Evolutionary conservation across 2,329 filamentous ascomycete genomes (phyloP).

Genomic region (Sordariomycetes sp.): DNA sequence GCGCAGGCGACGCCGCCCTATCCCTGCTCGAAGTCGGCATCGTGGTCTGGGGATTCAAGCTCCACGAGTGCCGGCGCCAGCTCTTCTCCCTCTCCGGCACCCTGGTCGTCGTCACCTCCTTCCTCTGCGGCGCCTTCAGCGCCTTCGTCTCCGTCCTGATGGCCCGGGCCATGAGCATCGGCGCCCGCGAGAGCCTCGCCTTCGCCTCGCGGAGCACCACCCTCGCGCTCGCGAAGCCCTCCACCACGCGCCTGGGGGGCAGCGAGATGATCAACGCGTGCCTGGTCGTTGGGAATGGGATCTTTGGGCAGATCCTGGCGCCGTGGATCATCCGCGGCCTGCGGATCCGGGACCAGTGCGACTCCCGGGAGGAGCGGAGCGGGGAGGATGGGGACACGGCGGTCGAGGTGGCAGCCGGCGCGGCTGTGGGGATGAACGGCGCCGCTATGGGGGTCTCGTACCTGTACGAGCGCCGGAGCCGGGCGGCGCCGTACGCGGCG

Average conservation of each 20-base stretch:
- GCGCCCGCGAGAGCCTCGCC: slow-evolving; percentile 22
- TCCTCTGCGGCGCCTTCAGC: slow-evolving; percentile 23
- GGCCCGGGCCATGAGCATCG: slow-evolving; percentile 23
- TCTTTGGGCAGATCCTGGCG: slow-evolving; percentile 28
- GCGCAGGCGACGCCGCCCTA: slow-evolving; percentile 36
- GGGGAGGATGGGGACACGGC: slow-evolving; percentile 16
- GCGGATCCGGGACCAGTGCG: slow-evolving; percentile 10
- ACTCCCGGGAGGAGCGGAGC: background rate
- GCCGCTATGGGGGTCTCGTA: slow-evolving; percentile 50
- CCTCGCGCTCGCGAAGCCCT: slow-evolving; percentile 36
- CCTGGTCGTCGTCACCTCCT: slow-evolving; percentile 24
- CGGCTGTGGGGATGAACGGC: slow-evolving; percentile 46
- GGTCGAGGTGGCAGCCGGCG: slow-evolving; percentile 34
- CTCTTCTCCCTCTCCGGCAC: slow-evolving; percentile 31
- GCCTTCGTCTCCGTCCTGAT: slow-evolving; percentile 29
- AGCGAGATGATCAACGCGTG: slow-evolving; percentile 36
- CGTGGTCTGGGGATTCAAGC: slow-evolving; percentile 41
- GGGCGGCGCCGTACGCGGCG: slow-evolving; percentile 43
- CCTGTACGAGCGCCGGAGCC: slow-evolving; percentile 41
- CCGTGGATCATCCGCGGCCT: slow-evolving; percentile 21
- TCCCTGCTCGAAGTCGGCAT: slow-evolving; percentile 40
- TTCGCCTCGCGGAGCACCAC: slow-evolving; percentile 41
- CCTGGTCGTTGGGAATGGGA: slow-evolving; percentile 40
- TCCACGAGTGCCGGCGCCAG: slow-evolving; percentile 36
- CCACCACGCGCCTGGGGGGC: slow-evolving; percentile 30